phyloP scores from a whole-genome alignment of 129 eudicot genomes.

The Chrysanthemum seticuspe region DNA sequence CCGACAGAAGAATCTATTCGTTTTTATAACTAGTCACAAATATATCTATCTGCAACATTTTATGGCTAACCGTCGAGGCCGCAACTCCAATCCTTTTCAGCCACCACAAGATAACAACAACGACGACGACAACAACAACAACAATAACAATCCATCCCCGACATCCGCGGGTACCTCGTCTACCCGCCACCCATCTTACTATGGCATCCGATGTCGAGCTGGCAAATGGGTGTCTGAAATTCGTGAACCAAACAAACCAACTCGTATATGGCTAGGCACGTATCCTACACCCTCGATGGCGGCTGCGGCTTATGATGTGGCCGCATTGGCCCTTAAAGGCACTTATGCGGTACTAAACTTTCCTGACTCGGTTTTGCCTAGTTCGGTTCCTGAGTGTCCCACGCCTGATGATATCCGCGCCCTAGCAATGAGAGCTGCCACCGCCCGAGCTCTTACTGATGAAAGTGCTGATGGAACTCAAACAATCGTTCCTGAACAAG shows the following conservation, averaged over 20 bases:
- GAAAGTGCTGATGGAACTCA: neutral
- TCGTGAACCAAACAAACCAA: slow-evolving; percentile 60
- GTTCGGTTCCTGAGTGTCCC: slow-evolving; percentile 35
- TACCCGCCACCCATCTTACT: slow-evolving; percentile 30
- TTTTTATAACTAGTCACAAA: neutral
- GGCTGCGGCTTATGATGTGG: slow-evolving; percentile 74
- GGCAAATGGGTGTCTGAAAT: slow-evolving; percentile 84
- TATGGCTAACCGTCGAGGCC: slow-evolving; percentile 14
- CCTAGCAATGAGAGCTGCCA: slow-evolving; percentile 40
- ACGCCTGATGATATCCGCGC: slow-evolving; percentile 56
- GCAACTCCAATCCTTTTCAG: neutral
- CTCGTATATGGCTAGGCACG: slow-evolving; percentile 75
- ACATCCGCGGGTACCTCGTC: slow-evolving; percentile 15
- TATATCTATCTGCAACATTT: neutral
- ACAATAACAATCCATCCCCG: neutral
- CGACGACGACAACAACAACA: too few relatives aligned
- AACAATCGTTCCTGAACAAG: neutral
- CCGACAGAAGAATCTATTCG: slow-evolving; percentile 18
- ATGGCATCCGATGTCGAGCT: slow-evolving; percentile 53
- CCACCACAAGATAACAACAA: neutral
- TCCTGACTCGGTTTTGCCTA: slow-evolving; percentile 32
- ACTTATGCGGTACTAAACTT: slow-evolving; percentile 49
- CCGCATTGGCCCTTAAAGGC: slow-evolving; percentile 67
- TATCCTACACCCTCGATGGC: slow-evolving; percentile 73
- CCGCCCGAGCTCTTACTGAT: slow-evolving; percentile 19